Conservation (phyloP, 768 basidiomycete species). For the Boletus subparvulus region DNA sequence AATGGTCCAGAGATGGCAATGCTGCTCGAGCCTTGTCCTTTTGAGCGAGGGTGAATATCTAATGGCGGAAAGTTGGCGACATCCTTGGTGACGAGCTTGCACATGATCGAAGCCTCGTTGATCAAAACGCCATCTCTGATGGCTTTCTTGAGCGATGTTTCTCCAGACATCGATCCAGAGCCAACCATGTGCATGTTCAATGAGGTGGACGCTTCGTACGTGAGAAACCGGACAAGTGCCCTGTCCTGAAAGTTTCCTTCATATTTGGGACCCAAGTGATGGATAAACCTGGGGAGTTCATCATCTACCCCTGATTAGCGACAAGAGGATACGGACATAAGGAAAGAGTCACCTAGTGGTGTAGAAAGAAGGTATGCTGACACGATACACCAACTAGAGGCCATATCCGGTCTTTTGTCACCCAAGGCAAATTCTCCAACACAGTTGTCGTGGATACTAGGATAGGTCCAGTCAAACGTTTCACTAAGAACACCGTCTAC, state of each 20-base stretch:
- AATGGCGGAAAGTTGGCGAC: constrained; percentile 13
- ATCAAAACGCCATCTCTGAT: constrained; percentile 44
- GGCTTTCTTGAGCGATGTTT: constrained; percentile 37
- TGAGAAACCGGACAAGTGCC: constrained; percentile 68
- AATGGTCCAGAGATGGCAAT: constrained; percentile 48
- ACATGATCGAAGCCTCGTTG: constrained; percentile 40
- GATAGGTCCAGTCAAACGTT: constrained; percentile 62
- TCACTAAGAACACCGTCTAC: constrained; percentile 71
- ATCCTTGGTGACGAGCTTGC: constrained; percentile 36
- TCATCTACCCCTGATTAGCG: constrained; percentile 47
- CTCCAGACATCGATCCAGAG: constrained; percentile 43
- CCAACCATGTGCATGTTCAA: constrained; percentile 74
- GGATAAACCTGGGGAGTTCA: constrained; percentile 69
- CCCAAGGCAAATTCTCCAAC: constrained; percentile 54
- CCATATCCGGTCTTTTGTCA: constrained; percentile 42
- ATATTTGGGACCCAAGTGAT: constrained; percentile 82
- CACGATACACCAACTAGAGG: constrained; percentile 59
- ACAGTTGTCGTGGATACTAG: constrained; percentile 43
- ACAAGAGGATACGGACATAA: background rate
- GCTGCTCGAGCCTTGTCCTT: background rate
- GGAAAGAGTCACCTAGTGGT: constrained; percentile 48
- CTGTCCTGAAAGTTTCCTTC: constrained; percentile 73
- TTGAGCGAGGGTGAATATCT: background rate
- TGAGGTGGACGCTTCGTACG: constrained; percentile 82
- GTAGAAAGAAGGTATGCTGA: constrained; percentile 61